Conservation (phyloP, 768 basidiomycete species). For the Xerocomellus chrysenteron region DNA sequence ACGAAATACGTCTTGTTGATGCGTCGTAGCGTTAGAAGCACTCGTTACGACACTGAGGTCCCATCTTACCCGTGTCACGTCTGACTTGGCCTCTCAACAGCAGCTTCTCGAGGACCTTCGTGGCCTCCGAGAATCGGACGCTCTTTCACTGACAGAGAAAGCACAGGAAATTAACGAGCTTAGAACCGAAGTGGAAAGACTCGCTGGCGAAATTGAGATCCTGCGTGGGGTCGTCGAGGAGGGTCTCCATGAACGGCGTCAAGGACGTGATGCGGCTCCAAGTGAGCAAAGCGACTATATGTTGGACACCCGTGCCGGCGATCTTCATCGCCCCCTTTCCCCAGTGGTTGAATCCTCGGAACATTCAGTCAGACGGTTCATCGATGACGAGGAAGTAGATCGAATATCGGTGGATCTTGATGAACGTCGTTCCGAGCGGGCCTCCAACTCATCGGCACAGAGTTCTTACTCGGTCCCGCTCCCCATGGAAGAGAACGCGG, state of each 20-base stretch:
- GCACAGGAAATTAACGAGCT: slow-evolving; percentile 66
- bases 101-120: slow-evolving; percentile 66
- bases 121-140: slow-evolving; percentile 61
- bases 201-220: slow-evolving; percentile 83
- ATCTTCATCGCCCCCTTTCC: not conserved
- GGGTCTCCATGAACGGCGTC: slow-evolving; percentile 71
- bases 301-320: not conserved
- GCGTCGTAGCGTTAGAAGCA: slow-evolving; percentile 68
- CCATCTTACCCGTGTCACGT: slow-evolving; percentile 75
- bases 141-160: slow-evolving; percentile 55
- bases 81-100: slow-evolving; percentile 77
- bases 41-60: slow-evolving; percentile 70
- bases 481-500: not conserved
- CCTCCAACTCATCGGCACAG: slow-evolving; percentile 28
- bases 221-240: slow-evolving; percentile 86
- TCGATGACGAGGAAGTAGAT: slow-evolving; percentile 58
- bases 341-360: slow-evolving; percentile 4
- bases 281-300: slow-evolving; percentile 5
- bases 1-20: slow-evolving; percentile 6
- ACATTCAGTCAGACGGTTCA: slow-evolving; percentile 35
- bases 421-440: slow-evolving; percentile 58
- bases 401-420: slow-evolving; percentile 66
- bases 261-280: slow-evolving; percentile 43
- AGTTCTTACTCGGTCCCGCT: slow-evolving; percentile 11
- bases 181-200: slow-evolving; percentile 72